Base-by-base conservation (phyloP, 371 early-diverging fungal species). In the Caulochytrium protostelioides region DNA sequence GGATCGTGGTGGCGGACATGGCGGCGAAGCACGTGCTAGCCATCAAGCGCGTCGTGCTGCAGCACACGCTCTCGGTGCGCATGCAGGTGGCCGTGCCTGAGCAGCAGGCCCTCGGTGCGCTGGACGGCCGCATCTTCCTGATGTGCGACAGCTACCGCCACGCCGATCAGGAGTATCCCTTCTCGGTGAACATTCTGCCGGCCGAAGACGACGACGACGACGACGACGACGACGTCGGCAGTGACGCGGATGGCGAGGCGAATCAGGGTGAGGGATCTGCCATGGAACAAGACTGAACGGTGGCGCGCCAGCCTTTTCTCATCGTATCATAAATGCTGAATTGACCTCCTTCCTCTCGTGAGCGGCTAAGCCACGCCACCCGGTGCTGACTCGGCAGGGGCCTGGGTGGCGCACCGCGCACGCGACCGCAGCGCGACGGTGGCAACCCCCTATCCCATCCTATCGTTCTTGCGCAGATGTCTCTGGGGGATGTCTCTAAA, bases 141-240 rank as follows among this genome's bases (percentile, higher is more conserved):
- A 85, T 95, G 82, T 80, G 87, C 30, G 92, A 95, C 41, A 67
- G 74, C 24, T 92, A 83, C 49, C 52, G 74, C 43, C 91, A 92
- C 3, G 83, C 79, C 38, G 92, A 90, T 59, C 91, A 90, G 55
- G 92, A 91, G 52, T 69, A 79, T 38, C 84, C 84, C 34, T 54
- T 91, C 22, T 20, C 28, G 27, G 29, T 63, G 22, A 25, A 46
- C 7, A 55, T 55, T 3, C 34, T 27, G 21, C 70, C 75, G 35
- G 74, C 62, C 5, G 74, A 65, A 37, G 67, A 59, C 7, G 44
- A 38, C 4, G 48, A 43, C 4, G 41, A 35, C 6, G 55, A 42
- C 6, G 47, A 37, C 12, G 35, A 41, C 15, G 40, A 22, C 21
- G 41, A 39, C 6, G 28, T 8, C n/a, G 18, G 34, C 2, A 9